Evolutionary conservation across 805 yeast genomes (phyloP).

Genomic region (Hanseniaspora lindneri): DNA sequence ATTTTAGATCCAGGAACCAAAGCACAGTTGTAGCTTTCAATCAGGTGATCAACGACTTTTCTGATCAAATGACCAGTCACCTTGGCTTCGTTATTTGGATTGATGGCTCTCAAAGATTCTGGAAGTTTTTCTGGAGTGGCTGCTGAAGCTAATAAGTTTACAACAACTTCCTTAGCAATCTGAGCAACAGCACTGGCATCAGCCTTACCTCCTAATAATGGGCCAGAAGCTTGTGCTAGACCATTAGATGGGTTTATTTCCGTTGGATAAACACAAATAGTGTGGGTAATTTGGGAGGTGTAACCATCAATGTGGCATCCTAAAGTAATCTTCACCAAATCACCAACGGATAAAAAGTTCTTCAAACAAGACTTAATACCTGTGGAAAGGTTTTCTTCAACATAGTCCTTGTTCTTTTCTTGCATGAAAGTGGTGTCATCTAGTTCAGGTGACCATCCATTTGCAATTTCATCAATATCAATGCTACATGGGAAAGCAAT

Average conservation of each 20-base stretch:
- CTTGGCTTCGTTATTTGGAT: conserved; percentile 22
- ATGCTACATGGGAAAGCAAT: conserved; percentile 85
- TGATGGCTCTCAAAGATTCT: conserved; percentile 32
- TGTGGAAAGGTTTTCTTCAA: background rate
- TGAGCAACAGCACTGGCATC: conserved; percentile 84
- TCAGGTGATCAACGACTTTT: conserved; percentile 70
- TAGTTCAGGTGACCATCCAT: conserved; percentile 78
- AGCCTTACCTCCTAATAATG: conserved; percentile 71
- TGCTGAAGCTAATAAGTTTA: conserved; percentile 59
- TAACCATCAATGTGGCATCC: conserved; percentile 96
- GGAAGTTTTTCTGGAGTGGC: conserved; percentile 69
- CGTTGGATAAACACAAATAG: conserved; percentile 70
- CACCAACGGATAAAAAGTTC: conserved; percentile 47
- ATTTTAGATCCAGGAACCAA: conserved; percentile 90
- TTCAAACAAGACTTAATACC: conserved; percentile 18
- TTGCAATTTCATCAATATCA: conserved; percentile 65
- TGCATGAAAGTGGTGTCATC: conserved; percentile 40
- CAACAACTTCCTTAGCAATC: conserved; percentile 79
- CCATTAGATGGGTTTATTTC: conserved; percentile 31
- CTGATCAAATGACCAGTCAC: conserved; percentile 66
- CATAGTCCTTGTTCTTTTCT: conserved; percentile 22
- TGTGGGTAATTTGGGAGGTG: conserved; percentile 76
- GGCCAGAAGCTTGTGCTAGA: conserved; percentile 47
- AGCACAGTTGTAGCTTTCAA: conserved; percentile 66
- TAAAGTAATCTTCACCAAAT: conserved; percentile 67